Conservation (phyloP, 805 yeast species). For the Yamadazyma paraphyllophila region DNA sequence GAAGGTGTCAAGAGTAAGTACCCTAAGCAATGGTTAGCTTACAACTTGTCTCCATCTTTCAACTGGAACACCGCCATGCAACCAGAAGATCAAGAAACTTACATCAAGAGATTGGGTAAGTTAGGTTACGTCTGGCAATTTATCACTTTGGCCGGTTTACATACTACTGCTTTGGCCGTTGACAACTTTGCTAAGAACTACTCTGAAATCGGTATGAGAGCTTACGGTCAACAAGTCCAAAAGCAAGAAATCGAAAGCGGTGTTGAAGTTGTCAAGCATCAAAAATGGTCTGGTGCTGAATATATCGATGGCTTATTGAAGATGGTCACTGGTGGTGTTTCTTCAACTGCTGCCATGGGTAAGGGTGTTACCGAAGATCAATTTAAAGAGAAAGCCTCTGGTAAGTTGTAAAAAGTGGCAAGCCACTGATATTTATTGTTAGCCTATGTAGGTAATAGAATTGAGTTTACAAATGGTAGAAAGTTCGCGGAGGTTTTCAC, state of each 20-base stretch:
- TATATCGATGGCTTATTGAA: constrained; percentile 88
- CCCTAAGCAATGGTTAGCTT: constrained; percentile 95
- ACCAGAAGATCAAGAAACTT: constrained; percentile 82
- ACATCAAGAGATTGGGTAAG: constrained; percentile 79
- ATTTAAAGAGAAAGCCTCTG: constrained; percentile 51
- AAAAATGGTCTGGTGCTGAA: constrained; percentile 98
- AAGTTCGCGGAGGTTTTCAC: no score
- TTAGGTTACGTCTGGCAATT: constrained; percentile 97
- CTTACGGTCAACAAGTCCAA: constrained; percentile 87
- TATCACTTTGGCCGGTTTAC: constrained; percentile 95
- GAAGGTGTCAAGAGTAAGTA: constrained; percentile 77
- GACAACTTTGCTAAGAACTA: constrained; percentile 81
- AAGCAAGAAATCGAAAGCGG: constrained; percentile 81
- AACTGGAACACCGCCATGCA: constrained; percentile 97
- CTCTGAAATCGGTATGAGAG: constrained; percentile 86
- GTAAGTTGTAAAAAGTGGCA: constrained; percentile 11
- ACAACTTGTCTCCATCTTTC: constrained; percentile 95
- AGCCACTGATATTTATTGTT: constrained; percentile 1
- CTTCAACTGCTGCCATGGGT: constrained; percentile 98
- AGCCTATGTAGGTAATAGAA: constrained; percentile 1
- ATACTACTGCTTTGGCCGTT: constrained; percentile 89
- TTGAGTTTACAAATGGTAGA: no score
- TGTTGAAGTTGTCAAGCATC: constrained; percentile 96
- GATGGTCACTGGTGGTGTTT: constrained; percentile 90
- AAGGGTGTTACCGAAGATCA: constrained; percentile 97